Evolutionary conservation across 352 stramenopile species (phyloP), one percentile per base, ranked within the genome.

Genomic region (Elongisporangium undulatum): DNA sequence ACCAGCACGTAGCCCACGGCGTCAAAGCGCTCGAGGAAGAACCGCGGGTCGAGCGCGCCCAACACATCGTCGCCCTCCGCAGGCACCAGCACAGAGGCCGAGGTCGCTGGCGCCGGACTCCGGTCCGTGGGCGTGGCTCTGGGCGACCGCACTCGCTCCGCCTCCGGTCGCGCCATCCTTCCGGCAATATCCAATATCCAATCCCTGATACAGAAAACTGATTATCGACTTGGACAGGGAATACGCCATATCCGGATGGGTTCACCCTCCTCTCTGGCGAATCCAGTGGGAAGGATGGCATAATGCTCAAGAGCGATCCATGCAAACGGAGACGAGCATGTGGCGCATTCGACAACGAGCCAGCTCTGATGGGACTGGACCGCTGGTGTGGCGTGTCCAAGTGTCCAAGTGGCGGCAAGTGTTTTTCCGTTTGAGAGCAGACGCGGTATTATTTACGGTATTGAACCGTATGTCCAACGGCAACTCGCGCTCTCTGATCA

Each of bases 1-100:
- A 93, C 86, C 61, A 95, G 68, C 56, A 91, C 69, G 53, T 90
- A 76, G 3, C 72, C 74, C 0, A 89, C 62, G 8, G 78, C 65
- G 45, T 96, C 85, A 56, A 96, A 96, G 50, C 59, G 74, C 55
- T 90, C 75, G 0, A 84, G 94, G 61, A 92, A 96, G 59, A 87
- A 96, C 0, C 84, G 81, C 51, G 87, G 69, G 20, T 96, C 85
- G 23, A 96, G 56, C n/a, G 72, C 72, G 15, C 78, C 68, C 19
- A 96, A 61, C 16, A 94, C 60, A 20, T 94, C 77, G 23, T 94
- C 82, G 23, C 77, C 69, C n/a, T 61, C 66, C n/a, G 68, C 66
- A 3, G 84, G 84, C 8, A 94, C 80, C 6, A 94, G 67, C 54
- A 88, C 74, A 3, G 84, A 94, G 17, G 55, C 34, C 17, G 54